Evolutionary conservation across 257 asterid genomes (phyloP), one percentile per base, ranked within the genome.

Genomic region (Scutellaria barbata): DNA sequence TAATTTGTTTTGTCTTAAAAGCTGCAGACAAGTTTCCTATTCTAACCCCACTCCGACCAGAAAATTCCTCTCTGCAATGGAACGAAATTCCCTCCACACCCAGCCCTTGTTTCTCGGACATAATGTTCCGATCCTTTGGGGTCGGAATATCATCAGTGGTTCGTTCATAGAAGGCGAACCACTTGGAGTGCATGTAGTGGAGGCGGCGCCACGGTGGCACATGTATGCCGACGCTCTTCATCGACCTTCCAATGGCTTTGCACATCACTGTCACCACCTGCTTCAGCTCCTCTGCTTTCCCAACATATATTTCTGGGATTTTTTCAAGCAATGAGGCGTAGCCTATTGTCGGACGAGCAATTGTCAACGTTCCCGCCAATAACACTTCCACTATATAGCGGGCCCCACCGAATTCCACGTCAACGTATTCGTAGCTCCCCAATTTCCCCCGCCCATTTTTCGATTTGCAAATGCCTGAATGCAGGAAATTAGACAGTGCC

Each of bases 121-220:
- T n/a, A n/a, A n/a, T n/a, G n/a, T n/a, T n/a, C n/a, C n/a, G n/a
- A n/a, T n/a, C n/a, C n/a, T n/a, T 20, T 2, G 2, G 25, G 25
- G 25, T 20, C 1, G 25, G 25, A 20, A 20, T 22, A 22, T 22
- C 25, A 22, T 22, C 25, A 22, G 25, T 22, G 25, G 25, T 22
- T 22, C 25, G 25, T 22, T 55, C 61, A n/a, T 20, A 10, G 8
- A 8, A 2, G 35, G 5, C 7, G 8, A 87, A 79, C 97, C 97
- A 90, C 73, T 87, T 90, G n/a, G 88, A 73, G 3, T 37, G 25
- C 25, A 22, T 22, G 25, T 22, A 22, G 2, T 22, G 2, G 2
- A 22, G 77, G 69, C 90, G 81, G 66, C 97, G 87, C 96, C 97
- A 90, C 1, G 97, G 96, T 10, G 97, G 88, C 62, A 89, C 77